Evolutionary conservation across 225 moss, liverwort and hornwort species (phyloP).

Genomic region (Marchantia polymorpha): DNA sequence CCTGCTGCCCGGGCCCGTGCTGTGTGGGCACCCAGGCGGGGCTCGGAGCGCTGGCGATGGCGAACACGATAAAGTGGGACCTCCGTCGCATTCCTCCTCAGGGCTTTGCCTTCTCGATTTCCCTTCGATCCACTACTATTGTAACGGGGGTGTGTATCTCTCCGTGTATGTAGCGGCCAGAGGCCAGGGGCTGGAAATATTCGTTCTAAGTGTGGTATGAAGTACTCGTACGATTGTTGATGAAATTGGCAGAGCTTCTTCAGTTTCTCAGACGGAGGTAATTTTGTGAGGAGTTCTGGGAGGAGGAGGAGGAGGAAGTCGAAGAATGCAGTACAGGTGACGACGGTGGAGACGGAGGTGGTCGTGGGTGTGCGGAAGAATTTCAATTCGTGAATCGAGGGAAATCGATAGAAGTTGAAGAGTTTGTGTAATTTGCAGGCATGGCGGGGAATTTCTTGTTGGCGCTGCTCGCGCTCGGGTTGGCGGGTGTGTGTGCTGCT

Average conservation of each 20-base stretch:
- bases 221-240: neutral
- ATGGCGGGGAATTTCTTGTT: constrained; percentile 19
- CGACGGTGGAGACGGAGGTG: neutral
- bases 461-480: neutral
- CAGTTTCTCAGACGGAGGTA: neutral
- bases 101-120: neutral
- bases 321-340: neutral
- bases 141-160: neutral
- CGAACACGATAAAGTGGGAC: constrained; percentile 10
- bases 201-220: neutral
- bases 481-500: neutral
- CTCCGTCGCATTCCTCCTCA: neutral
- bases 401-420: neutral
- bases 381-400: neutral
- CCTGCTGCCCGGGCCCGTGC: neutral
- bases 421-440: neutral
- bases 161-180: neutral
- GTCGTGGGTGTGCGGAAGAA: neutral
- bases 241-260: neutral
- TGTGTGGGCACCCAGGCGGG: neutral
- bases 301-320: neutral
- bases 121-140: too few species aligned
- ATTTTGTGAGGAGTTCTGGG: constrained; percentile 1
- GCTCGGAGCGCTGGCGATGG: neutral
- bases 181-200: neutral